Evolutionary conservation across 164 flowering plant genomes (phyloP), one percentile per base, ranked within the genome.

Genomic region (Aristolochia californica): DNA sequence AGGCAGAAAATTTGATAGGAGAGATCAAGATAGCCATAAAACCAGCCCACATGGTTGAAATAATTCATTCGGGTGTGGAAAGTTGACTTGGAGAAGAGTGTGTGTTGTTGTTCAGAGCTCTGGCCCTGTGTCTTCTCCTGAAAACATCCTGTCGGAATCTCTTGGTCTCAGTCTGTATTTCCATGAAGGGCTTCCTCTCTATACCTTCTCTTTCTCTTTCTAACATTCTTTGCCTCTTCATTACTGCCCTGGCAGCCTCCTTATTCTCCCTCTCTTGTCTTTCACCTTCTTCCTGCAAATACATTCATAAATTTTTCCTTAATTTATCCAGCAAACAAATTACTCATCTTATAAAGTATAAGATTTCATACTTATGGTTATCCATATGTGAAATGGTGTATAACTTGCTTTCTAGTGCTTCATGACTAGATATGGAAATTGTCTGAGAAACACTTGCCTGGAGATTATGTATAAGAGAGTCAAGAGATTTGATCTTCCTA

Each of bases 401-500:
- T n/a, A n/a, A n/a, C n/a, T n/a, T n/a, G n/a, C 7, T 28, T 7
- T 28, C 34, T 28, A 34, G 40, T 2, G 10, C 40, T 34, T 34
- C 7, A 12, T 2, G 7, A 8, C 40, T 16, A 18, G 23, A 48
- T 45, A 45, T 5, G 21, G 22, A 48, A 17, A 48, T 18, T 15
- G 12, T 2, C 51, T 18, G 20, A 5, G 40, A 54, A 27, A 65
- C 18, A 43, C 34, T 51, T 54, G 80, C 91, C 85, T 76, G 78
- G 49, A 84, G 83, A 64, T 74, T 64, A 55, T 62, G 78, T 62
- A 85, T 85, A 48, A 85, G 88, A 62, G 73, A 59, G 59, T 79
- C 81, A 20, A 85, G 80, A 44, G 83, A 79, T 70, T 80, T 83
- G 65, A 83, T 71, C 69, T 83, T 83, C 67, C 88, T 71, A 64